phyloP scores from a whole-genome alignment of 768 basidiomycete genomes.

The Leccinum broughii region DNA sequence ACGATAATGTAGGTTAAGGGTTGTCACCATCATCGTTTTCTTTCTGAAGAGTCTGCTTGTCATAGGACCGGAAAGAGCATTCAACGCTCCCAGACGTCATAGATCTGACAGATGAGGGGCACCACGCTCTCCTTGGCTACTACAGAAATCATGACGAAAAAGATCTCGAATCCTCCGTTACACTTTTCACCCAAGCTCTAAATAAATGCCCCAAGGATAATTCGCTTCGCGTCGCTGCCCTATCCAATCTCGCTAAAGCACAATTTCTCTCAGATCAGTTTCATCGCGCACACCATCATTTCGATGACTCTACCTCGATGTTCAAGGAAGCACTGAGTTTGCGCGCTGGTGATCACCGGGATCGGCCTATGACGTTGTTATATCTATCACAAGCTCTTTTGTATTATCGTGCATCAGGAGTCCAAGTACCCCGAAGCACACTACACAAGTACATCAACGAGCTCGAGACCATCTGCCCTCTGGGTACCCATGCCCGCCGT shows the following conservation, averaged over 20 bases:
- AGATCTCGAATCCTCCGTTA: neutral
- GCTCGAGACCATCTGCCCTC: no score
- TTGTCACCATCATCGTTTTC: neutral
- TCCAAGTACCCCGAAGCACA: no score
- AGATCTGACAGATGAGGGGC: conserved; percentile 5
- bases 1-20: neutral
- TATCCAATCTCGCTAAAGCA: conserved; percentile 14
- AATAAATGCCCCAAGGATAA: neutral
- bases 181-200: conserved; percentile 11
- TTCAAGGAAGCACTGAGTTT: no score
- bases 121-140: neutral
- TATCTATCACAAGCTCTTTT: no score
- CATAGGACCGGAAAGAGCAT: neutral
- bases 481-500: no score
- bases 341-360: no score
- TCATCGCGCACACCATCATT: neutral
- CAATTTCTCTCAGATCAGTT: neutral
- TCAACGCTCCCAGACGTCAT: neutral
- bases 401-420: no score
- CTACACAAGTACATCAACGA: no score
- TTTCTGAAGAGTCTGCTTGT: neutral
- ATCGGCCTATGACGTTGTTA: no score
- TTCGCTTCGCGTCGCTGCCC: neutral
- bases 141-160: neutral
- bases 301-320: neutral